Percentiles rank a stretch among this genome's conserved stretches.
phyloP scores from a whole-genome alignment of 2,329 filamentous ascomycete species.

The Aureobasidium sp. region DNA sequence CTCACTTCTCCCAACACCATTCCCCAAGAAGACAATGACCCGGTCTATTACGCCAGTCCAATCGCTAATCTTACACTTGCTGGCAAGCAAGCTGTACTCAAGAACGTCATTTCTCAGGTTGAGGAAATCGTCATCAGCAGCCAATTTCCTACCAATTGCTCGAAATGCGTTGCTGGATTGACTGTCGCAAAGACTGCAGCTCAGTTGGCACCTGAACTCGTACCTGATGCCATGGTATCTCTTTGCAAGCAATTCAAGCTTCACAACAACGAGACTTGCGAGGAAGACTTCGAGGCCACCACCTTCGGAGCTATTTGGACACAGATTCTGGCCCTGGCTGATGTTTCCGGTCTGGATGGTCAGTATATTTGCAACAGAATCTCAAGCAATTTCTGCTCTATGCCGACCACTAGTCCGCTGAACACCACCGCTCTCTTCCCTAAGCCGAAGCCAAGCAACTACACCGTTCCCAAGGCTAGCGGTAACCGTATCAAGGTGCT shows the following conservation, averaged over 20 bases:
- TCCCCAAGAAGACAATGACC: slow-evolving; percentile 43
- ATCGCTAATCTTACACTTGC: slow-evolving; percentile 38
- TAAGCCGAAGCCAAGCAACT: slow-evolving; percentile 46
- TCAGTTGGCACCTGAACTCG: slow-evolving; percentile 39
- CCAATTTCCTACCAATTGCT: slow-evolving; percentile 40
- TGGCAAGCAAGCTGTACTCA: slow-evolving; percentile 37
- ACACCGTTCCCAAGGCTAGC: slow-evolving; percentile 39
- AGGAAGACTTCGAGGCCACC: slow-evolving; percentile 39
- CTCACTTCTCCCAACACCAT: slow-evolving; percentile 49
- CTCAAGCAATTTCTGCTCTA: slow-evolving; percentile 40
- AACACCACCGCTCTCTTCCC: slow-evolving; percentile 44
- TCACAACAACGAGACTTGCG: slow-evolving; percentile 41
- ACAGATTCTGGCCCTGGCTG: slow-evolving; percentile 48
- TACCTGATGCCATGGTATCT: slow-evolving; percentile 45
- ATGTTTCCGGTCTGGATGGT: slow-evolving; percentile 49
- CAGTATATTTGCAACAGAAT: slow-evolving; percentile 50
- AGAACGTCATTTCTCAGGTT: slow-evolving; percentile 39
- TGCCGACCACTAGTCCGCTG: slow-evolving; percentile 38
- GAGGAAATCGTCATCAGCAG: slow-evolving; percentile 35
- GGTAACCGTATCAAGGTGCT: slow-evolving; percentile 50
- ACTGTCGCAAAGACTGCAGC: slow-evolving; percentile 46
- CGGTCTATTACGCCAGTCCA: slow-evolving; percentile 43
- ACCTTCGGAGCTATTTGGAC: slow-evolving; percentile 52
- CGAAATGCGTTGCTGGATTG: slow-evolving; percentile 47
- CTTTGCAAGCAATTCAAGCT: slow-evolving; percentile 46